Conservation (phyloP, 169 alveolate genomes). For the Eimeria necatrix region DNA sequence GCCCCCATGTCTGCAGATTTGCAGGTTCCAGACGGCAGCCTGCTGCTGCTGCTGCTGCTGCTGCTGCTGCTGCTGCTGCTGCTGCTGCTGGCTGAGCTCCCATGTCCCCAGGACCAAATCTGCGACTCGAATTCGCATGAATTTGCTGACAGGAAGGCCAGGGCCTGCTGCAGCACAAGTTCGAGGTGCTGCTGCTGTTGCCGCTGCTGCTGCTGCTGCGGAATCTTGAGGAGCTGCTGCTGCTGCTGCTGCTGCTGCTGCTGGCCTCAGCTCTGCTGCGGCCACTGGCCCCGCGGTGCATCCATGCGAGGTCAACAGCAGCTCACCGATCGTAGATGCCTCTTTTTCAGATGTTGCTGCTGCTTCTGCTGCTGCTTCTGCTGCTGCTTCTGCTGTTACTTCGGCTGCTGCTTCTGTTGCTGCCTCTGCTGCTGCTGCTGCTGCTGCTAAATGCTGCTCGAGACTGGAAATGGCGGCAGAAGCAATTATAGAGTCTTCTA, state of each 20-base stretch:
- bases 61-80: slow-evolving; percentile 65
- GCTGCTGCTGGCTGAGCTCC: slow-evolving; percentile 10
- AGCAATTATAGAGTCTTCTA: background rate
- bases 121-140: slow-evolving; percentile 51
- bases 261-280: background rate
- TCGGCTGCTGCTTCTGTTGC: slow-evolving; percentile 8
- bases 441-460: background rate
- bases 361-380: slow-evolving; percentile 10
- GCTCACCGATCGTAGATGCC: background rate
- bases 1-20: background rate
- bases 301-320: background rate
- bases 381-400: slow-evolving; percentile 18
- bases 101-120: slow-evolving; percentile 35
- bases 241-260: slow-evolving; percentile 51
- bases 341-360: background rate
- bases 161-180: background rate
- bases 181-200: background rate
- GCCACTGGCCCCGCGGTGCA: too few species aligned
- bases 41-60: slow-evolving; percentile 66
- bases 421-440: slow-evolving; percentile 39
- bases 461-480: background rate
- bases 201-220: slow-evolving; percentile 24
- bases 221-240: background rate
- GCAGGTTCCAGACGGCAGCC: background rate
- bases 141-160: slow-evolving; percentile 1